phyloP scores from a whole-genome alignment of 2,329 filamentous ascomycete species.

The Penicillium sp. region DNA sequence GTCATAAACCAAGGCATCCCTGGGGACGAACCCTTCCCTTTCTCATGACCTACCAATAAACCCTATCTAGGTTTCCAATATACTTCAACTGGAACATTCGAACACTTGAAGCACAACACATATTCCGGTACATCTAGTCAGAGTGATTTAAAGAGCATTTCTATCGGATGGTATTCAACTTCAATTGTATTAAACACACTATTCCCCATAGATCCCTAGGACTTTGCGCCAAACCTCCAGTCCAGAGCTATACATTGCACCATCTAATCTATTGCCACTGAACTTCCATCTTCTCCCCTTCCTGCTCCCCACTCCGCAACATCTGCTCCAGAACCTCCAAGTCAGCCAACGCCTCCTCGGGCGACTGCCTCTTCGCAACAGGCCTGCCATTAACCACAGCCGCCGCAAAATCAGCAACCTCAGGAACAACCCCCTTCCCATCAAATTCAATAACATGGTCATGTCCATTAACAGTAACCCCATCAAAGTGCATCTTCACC shows the following conservation, averaged over 20 bases:
- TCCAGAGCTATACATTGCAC: background rate
- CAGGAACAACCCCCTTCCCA: conserved; percentile 51
- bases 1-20: no score
- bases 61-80: no score
- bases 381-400: conserved; percentile 44
- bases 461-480: conserved; percentile 37
- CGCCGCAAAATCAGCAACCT: conserved; percentile 54
- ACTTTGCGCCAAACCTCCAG: no score
- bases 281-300: conserved; percentile 27
- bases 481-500: conserved; percentile 45
- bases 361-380: conserved; percentile 45
- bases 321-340: conserved; percentile 47
- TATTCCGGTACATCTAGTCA: no score
- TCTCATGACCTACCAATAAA: no score
- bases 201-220: no score
- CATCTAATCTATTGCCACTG: conserved; percentile 18
- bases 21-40: no score
- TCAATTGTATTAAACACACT: no score
- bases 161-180: no score
- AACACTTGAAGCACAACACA: no score
- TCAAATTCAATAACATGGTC: conserved; percentile 48
- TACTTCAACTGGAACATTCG: no score
- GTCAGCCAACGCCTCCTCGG: conserved; percentile 55
- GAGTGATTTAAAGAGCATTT: no score
- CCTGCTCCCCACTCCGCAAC: conserved; percentile 32